Evolutionary conservation across 768 basidiomycete genomes (phyloP).

Genomic region (Collybiopsis luxurians): DNA sequence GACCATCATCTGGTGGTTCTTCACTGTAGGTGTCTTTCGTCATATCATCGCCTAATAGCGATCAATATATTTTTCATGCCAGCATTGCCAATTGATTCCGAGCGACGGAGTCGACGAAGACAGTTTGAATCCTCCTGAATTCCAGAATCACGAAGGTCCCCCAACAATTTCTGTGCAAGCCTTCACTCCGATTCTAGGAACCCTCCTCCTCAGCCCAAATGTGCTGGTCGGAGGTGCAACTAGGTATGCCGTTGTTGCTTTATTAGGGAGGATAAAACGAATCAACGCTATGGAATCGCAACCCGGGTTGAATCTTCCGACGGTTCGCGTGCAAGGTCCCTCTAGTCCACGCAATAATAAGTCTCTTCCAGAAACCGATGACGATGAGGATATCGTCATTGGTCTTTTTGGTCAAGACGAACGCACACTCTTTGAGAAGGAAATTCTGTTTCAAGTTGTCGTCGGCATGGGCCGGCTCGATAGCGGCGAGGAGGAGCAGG

Average conservation of each 20-base stretch:
- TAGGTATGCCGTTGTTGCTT: constrained; percentile 72
- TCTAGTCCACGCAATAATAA: not conserved
- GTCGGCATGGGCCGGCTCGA: constrained; percentile 86
- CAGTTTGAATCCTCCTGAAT: constrained; percentile 2
- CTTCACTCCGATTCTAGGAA: constrained; percentile 90
- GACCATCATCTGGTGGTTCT: constrained; percentile 91
- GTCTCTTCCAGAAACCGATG: constrained; percentile 18
- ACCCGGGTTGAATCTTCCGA: constrained; percentile 12
- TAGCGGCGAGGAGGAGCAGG: constrained; percentile 18
- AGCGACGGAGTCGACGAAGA: constrained; percentile 28
- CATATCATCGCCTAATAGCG: constrained; percentile 3
- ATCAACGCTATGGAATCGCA: constrained; percentile 46
- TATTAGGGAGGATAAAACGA: constrained; percentile 67
- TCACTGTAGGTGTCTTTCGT: constrained; percentile 43
- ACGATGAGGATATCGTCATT: constrained; percentile 32
- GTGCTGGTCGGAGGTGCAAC: constrained; percentile 69
- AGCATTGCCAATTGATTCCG: constrained; percentile 70
- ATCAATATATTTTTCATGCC: constrained; percentile 7
- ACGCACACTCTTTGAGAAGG: constrained; percentile 68
- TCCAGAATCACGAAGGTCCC: constrained; percentile 25
- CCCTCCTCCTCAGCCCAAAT: constrained; percentile 81
- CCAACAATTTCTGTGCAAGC: constrained; percentile 72
- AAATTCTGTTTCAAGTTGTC: constrained; percentile 83
- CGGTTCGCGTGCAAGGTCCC: constrained; percentile 12
- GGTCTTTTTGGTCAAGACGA: constrained; percentile 56